These are phyloP conservation scores for Guadua angustifolia DNA, from an alignment of 176 grass and related monocot genomes.

Conservation along the genomic window DNA sequence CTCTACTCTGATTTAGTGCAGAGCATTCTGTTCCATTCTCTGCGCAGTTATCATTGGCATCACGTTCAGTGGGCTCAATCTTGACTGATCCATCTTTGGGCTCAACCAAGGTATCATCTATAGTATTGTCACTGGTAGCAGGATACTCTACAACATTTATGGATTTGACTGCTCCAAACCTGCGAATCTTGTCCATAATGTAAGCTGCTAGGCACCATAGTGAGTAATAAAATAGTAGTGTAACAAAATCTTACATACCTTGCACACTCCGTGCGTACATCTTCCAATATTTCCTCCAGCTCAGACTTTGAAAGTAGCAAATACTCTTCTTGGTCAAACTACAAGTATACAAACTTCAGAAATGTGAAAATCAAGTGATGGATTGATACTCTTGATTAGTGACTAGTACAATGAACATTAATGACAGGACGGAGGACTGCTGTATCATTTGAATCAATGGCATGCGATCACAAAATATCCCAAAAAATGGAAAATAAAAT, in stretches of 20 bases:
- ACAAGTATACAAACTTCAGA: conserved; percentile 37
- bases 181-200: conserved; percentile 52
- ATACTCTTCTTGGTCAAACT: conserved; percentile 79
- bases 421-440: neutral
- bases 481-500: neutral
- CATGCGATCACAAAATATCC: conserved; percentile 3
- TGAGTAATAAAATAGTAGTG: conserved; percentile 29
- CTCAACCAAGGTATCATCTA: conserved; percentile 27
- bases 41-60: neutral
- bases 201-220: conserved; percentile 40
- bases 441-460: conserved; percentile 24
- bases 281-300: conserved; percentile 85
- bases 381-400: conserved; percentile 7
- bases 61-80: conserved; percentile 26
- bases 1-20: conserved; percentile 29
- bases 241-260: conserved; percentile 55
- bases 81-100: conserved; percentile 34
- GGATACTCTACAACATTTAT: conserved; percentile 60
- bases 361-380: conserved; percentile 31
- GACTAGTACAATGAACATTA: conserved; percentile 15
- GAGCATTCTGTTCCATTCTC: conserved; percentile 39
- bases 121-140: conserved; percentile 29
- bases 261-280: conserved; percentile 81
- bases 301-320: conserved; percentile 76
- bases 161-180: conserved; percentile 95